Evolutionary conservation across 371 early-diverging fungal genomes (phyloP).

Genomic region (Apophysomyces trapeziformis): DNA sequence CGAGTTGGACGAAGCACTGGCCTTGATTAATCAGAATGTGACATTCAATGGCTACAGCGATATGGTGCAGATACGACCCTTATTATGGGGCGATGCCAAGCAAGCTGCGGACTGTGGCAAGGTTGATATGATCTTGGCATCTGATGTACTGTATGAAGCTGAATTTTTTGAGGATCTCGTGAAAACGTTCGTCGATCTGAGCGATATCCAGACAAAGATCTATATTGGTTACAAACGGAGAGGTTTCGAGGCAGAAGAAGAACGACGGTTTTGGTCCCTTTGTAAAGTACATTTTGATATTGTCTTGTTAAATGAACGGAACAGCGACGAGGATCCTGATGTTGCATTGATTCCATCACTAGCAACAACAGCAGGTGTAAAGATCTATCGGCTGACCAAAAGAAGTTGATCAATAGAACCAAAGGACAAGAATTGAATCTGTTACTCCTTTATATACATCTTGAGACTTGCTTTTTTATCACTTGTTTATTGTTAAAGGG

Average conservation of each 20-base stretch:
- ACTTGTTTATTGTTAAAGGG: too few species aligned
- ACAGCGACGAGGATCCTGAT: constrained; percentile 17
- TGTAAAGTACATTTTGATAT: constrained; percentile 34
- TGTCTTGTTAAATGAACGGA: constrained; percentile 14
- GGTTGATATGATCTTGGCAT: constrained; percentile 62
- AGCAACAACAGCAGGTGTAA: constrained; percentile 33
- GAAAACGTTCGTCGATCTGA: constrained; percentile 51
- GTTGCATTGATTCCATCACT: constrained; percentile 28
- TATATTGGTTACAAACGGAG: constrained; percentile 66
- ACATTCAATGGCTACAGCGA: constrained; percentile 26
- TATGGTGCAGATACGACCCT: constrained; percentile 20
- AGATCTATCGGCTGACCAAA: constrained; percentile 35
- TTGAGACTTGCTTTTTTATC: background rate
- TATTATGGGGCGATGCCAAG: constrained; percentile 40
- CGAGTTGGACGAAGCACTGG: constrained; percentile 58
- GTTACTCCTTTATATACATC: constrained; percentile 13
- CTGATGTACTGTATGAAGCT: constrained; percentile 65
- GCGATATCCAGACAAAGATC: constrained; percentile 44
- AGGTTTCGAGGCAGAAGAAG: constrained; percentile 42
- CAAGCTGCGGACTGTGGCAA: constrained; percentile 31
- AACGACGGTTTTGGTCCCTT: constrained; percentile 49
- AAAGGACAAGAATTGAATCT: too few species aligned
- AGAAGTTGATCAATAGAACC: constrained; percentile 1
- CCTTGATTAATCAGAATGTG: constrained; percentile 48
- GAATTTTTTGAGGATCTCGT: constrained; percentile 52